Evolutionary conservation across 179 eudicot genomes (phyloP).

Genomic region (Beta macrorhiza): DNA sequence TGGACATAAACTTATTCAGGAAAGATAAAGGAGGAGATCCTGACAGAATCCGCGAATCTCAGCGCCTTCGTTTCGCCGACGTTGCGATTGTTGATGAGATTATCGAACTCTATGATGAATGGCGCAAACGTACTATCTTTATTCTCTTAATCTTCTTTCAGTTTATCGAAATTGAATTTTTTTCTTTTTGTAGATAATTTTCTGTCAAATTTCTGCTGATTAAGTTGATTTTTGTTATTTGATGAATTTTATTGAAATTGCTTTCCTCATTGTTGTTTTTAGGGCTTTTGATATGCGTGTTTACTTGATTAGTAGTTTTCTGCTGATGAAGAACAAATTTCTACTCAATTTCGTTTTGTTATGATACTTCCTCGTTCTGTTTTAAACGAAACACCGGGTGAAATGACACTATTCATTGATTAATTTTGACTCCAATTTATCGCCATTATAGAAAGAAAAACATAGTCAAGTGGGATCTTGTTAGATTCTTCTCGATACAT

Average conservation of each 20-base stretch:
- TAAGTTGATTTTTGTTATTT: too few relatives aligned
- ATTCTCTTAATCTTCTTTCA: not conserved
- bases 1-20: constrained; percentile 76
- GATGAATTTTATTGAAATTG: not conserved
- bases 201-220: not conserved
- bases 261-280: not conserved
- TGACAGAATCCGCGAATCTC: constrained; percentile 70
- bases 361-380: too few relatives aligned
- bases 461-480: too few relatives aligned
- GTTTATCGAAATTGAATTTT: not conserved
- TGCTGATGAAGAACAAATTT: not conserved
- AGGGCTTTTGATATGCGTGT: not conserved
- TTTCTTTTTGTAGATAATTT: not conserved
- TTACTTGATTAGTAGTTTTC: not conserved
- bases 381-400: too few relatives aligned
- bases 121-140: constrained; percentile 48
- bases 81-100: constrained; percentile 68
- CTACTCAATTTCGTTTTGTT: too few relatives aligned
- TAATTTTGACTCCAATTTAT: too few relatives aligned
- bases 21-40: constrained; percentile 78
- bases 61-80: constrained; percentile 67
- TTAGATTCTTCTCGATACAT: too few relatives aligned
- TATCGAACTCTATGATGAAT: constrained; percentile 60
- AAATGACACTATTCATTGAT: too few relatives aligned
- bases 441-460: too few relatives aligned